Conservation (phyloP, 2,329 filamentous ascomycete genomes). For the Coniochaeta ligniaria region DNA sequence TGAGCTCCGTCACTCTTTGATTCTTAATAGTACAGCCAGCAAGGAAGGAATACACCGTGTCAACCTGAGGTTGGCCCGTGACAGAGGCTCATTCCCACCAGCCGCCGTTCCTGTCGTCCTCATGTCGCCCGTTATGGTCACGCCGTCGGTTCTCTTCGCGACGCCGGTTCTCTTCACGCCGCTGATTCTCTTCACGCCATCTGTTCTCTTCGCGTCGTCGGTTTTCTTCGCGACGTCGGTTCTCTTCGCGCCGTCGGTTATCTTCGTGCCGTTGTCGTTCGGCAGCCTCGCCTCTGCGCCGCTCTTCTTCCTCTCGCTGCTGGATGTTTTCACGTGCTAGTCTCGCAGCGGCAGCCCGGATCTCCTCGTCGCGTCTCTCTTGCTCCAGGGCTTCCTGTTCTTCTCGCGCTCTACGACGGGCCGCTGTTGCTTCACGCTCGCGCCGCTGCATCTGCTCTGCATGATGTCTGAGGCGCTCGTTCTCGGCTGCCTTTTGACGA, state of each 20-base stretch:
- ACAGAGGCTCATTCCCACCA: too few relatives aligned
- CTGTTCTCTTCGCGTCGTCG: too few relatives aligned
- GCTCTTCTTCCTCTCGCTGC: not conserved
- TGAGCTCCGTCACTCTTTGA: too few relatives aligned
- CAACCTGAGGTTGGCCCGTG: too few relatives aligned
- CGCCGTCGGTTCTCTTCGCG: too few relatives aligned
- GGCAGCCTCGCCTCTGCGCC: not conserved
- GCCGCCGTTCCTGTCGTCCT: too few relatives aligned
- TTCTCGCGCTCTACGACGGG: not conserved
- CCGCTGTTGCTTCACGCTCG: not conserved
- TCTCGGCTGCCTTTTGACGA: not conserved
- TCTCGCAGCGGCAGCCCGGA: not conserved
- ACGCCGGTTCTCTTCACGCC: too few relatives aligned
- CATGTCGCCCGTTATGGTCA: too few relatives aligned
- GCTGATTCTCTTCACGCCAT: too few relatives aligned
- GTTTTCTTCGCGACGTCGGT: not conserved
- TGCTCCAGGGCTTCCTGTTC: not conserved
- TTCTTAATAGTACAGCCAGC: too few relatives aligned
- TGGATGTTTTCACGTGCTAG: not conserved
- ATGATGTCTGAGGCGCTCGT: not conserved
- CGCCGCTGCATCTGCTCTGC: not conserved
- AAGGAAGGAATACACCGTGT: too few relatives aligned
- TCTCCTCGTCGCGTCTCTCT: not conserved
- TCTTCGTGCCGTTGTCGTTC: not conserved
- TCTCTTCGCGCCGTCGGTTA: too few relatives aligned